Evolutionary conservation across 1,139 yeast genomes (phyloP).

Genomic region (Williopsis jadinii): DNA sequence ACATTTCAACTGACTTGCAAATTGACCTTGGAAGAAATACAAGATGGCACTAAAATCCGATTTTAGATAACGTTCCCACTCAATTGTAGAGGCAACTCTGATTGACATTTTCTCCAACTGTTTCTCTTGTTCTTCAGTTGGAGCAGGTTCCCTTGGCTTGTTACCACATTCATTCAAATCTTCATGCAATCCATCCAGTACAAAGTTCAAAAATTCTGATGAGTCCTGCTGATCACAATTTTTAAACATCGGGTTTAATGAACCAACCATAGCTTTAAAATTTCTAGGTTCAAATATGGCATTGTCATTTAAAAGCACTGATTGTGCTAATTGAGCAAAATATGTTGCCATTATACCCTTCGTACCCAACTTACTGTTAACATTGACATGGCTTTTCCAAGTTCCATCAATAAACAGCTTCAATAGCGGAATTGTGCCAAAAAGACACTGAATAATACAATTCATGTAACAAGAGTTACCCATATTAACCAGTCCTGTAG

Average conservation of each 20-base stretch:
- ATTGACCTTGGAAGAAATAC: constrained; percentile 87
- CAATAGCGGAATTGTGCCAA: constrained; percentile 42
- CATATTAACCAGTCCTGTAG: constrained; percentile 65
- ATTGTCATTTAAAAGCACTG: constrained; percentile 47
- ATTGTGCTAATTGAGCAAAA: constrained; percentile 59
- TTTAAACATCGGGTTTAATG: constrained; percentile 62
- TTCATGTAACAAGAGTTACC: constrained; percentile 96
- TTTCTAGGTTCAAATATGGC: constrained; percentile 46
- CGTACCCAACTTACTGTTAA: constrained; percentile 72
- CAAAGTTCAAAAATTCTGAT: constrained; percentile 79
- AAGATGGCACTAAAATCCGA: constrained; percentile 82
- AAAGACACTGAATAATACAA: constrained; percentile 78
- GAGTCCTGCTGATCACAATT: constrained; percentile 91
- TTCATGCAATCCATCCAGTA: constrained; percentile 82
- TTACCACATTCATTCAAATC: constrained; percentile 72
- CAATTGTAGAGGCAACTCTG: constrained; percentile 82
- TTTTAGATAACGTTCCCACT: constrained; percentile 88
- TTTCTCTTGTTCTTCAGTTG: constrained; percentile 71
- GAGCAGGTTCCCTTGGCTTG: constrained; percentile 43
- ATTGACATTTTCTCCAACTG: constrained; percentile 69
- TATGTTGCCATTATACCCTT: constrained; percentile 73
- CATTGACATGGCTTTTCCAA: constrained; percentile 67
- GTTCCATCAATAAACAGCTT: constrained; percentile 46
- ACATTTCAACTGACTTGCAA: constrained; percentile 73
- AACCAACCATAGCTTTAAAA: constrained; percentile 60